Conservation (phyloP, 148 eudicot species). For the Rhododendron simsii region DNA sequence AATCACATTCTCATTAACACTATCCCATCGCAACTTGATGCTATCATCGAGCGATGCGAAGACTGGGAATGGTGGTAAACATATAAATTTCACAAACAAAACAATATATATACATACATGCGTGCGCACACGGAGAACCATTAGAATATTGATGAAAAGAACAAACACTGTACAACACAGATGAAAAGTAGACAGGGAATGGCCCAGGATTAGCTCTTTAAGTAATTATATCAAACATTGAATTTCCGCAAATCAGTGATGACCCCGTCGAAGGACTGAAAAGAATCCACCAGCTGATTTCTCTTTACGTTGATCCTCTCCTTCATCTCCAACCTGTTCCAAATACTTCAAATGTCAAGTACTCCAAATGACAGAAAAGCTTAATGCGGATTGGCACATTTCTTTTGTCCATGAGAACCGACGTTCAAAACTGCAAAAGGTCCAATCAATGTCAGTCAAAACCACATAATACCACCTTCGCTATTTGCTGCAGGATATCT, state of each 20-base stretch:
- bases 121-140: neutral
- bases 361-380: neutral
- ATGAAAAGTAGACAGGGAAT: conserved; percentile 12
- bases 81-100: neutral
- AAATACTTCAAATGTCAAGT: conserved; percentile 2
- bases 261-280: conserved; percentile 71
- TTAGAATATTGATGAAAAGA: neutral
- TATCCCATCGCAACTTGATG: neutral
- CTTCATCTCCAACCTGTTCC: conserved; percentile 71
- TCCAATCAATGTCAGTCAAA: neutral
- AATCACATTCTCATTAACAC: neutral
- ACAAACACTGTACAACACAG: conserved; percentile 39
- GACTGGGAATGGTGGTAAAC: neutral
- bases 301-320: conserved; percentile 66
- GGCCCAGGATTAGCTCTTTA: conserved; percentile 21
- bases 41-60: neutral
- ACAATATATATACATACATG: neutral
- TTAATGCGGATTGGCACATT: neutral
- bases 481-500: conserved; percentile 56
- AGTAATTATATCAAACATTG: neutral
- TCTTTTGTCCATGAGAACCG: neutral
- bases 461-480: conserved; percentile 60
- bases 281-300: conserved; percentile 79
- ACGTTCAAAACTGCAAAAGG: neutral
- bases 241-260: conserved; percentile 32